These are phyloP conservation scores for Coriaria nepalensis DNA, from an alignment of 306 rosid genomes.

Conservation along the genomic window DNA sequence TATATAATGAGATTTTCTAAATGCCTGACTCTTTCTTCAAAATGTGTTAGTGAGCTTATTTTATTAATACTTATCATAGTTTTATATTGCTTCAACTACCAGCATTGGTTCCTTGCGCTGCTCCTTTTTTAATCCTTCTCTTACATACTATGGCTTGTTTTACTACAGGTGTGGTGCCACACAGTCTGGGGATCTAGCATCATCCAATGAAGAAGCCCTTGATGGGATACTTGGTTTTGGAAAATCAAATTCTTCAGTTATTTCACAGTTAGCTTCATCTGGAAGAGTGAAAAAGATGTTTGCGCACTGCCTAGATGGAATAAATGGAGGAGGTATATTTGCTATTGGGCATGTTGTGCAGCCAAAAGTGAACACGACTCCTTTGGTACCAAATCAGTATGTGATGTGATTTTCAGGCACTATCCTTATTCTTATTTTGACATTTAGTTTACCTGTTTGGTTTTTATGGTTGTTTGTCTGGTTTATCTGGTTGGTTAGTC, in stretches of 20 bases:
- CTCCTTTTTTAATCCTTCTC: no score
- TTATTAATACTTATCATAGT: background rate
- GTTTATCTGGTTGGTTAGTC: slow-evolving; percentile 5
- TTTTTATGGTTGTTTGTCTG: slow-evolving; percentile 6
- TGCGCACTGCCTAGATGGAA: slow-evolving; percentile 97
- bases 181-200: slow-evolving; percentile 71
- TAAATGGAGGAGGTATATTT: slow-evolving; percentile 93
- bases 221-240: slow-evolving; percentile 99
- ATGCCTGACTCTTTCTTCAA: no score
- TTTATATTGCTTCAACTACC: background rate
- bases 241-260: slow-evolving; percentile 77
- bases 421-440: background rate
- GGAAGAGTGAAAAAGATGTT: slow-evolving; percentile 88
- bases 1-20: no score
- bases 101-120: no score
- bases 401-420: slow-evolving; percentile 16
- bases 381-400: slow-evolving; percentile 83
- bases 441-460: slow-evolving; percentile 1
- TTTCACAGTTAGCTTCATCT: slow-evolving; percentile 91
- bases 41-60: no score
- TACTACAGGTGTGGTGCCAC: slow-evolving; percentile 81
- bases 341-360: slow-evolving; percentile 95
- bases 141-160: slow-evolving; percentile 2
- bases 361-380: slow-evolving; percentile 88
- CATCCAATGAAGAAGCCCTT: slow-evolving; percentile 71